These are phyloP conservation scores for Grosmannia huntii DNA, from an alignment of 2,329 filamentous ascomycete species.

Conservation along the genomic window DNA sequence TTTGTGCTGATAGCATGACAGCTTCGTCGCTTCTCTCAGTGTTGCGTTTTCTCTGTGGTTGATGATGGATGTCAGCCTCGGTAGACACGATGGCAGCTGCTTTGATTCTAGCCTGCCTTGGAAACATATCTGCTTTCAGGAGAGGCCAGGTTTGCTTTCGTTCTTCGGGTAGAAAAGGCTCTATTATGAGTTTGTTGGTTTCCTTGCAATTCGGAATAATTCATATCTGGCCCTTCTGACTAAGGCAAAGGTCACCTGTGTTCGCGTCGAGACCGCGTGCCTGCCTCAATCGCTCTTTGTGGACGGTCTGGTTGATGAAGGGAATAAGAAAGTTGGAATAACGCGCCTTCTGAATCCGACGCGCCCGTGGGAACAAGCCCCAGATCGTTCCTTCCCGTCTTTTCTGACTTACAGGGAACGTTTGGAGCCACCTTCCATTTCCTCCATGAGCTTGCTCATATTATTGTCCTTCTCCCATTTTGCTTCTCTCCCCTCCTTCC, in stretches of 20 bases:
- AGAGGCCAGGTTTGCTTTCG: no score
- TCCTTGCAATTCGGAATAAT: not conserved
- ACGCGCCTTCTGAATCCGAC: not conserved
- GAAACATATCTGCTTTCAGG: no score
- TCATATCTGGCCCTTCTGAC: not conserved
- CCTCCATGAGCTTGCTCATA: not conserved
- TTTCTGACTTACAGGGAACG: not conserved
- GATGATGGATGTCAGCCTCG: no score
- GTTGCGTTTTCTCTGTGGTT: no score
- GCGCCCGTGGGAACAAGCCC: not conserved
- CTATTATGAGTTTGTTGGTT: no score
- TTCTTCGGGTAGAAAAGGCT: no score
- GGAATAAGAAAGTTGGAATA: not conserved
- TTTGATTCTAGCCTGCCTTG: no score
- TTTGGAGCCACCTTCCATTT: not conserved
- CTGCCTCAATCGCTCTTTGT: not conserved
- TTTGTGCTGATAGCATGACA: not conserved
- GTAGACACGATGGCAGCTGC: no score
- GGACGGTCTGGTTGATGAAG: no score
- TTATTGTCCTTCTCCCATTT: not conserved
- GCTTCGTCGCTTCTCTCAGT: no score
- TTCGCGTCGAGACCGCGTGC: not conserved
- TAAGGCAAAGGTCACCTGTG: not conserved
- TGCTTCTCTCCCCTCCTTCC: not conserved
- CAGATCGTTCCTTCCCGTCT: constrained; percentile 1